Evolutionary conservation across 192 early-diverging fungal species (phyloP).

Genomic region (Geranomyces michiganensis): DNA sequence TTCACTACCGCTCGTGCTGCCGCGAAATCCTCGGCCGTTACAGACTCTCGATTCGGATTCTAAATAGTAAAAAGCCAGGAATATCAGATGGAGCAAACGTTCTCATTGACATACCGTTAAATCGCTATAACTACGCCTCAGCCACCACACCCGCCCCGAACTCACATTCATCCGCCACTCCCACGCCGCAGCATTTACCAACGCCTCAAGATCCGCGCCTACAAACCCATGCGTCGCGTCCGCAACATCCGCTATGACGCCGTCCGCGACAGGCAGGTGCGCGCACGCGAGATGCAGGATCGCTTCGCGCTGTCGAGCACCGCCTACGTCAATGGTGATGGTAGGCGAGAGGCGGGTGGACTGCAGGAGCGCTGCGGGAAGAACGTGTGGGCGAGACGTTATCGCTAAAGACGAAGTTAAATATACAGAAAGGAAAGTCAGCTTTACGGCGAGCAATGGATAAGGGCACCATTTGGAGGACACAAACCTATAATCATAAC

Average conservation of each 20-base stretch:
- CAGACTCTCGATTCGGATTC: background rate
- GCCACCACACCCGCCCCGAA: background rate
- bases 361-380: constrained; percentile 54
- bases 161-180: constrained; percentile 35
- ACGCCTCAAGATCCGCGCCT: constrained; percentile 74
- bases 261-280: background rate
- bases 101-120: too few relatives aligned
- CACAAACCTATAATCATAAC: background rate
- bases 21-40: constrained; percentile 41
- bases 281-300: constrained; percentile 22
- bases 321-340: constrained; percentile 54
- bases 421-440: background rate
- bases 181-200: constrained; percentile 59
- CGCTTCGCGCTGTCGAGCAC: constrained; percentile 15
- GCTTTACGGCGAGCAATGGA: background rate
- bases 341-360: constrained; percentile 62
- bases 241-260: constrained; percentile 38
- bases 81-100: too few relatives aligned
- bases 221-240: constrained; percentile 76
- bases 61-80: background rate
- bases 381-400: constrained; percentile 57
- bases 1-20: constrained; percentile 46
- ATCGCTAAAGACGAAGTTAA: background rate
- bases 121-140: too few relatives aligned
- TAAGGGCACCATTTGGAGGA: background rate